Conservation (phyloP, 176 grass and related monocot species). For the Neostapfia colusana region DNA sequence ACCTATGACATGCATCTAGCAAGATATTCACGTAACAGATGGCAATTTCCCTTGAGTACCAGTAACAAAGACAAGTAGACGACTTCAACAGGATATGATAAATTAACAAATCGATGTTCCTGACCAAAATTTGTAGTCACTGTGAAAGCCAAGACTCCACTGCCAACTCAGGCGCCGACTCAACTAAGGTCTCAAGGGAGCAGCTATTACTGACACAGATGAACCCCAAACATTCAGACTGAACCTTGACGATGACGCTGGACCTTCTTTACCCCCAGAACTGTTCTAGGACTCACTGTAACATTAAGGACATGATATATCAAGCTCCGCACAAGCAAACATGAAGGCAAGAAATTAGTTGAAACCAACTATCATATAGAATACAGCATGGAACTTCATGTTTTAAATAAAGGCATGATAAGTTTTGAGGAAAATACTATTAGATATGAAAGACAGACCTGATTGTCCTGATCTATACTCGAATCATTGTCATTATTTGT, state of each 20-base stretch:
- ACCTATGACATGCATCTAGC: slow-evolving; percentile 43
- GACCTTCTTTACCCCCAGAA: slow-evolving; percentile 87
- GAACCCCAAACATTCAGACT: slow-evolving; percentile 73
- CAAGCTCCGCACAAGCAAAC: slow-evolving; percentile 55
- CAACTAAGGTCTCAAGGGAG: slow-evolving; percentile 57
- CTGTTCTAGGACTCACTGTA: slow-evolving; percentile 95
- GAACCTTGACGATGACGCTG: slow-evolving; percentile 79
- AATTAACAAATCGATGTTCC: slow-evolving; percentile 42
- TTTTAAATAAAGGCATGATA: not conserved
- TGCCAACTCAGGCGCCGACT: slow-evolving; percentile 48
- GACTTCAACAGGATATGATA: slow-evolving; percentile 41
- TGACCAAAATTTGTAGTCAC: slow-evolving; percentile 45
- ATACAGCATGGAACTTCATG: slow-evolving; percentile 29
- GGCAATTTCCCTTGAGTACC: slow-evolving; percentile 32
- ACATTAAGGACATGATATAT: slow-evolving; percentile 77
- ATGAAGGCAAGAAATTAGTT: slow-evolving; percentile 36
- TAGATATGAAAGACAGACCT: slow-evolving; percentile 55
- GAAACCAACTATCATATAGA: slow-evolving; percentile 4
- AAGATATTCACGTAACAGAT: slow-evolving; percentile 41
- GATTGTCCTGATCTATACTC: slow-evolving; percentile 60
- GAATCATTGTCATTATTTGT: slow-evolving; percentile 47
- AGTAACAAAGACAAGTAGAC: slow-evolving; percentile 44
- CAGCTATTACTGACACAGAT: slow-evolving; percentile 63
- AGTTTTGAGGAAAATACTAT: slow-evolving; percentile 9
- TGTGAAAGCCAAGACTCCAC: slow-evolving; percentile 46